phyloP scores from a whole-genome alignment of 768 basidiomycete genomes.

The Phlegmacium glaucopus region DNA sequence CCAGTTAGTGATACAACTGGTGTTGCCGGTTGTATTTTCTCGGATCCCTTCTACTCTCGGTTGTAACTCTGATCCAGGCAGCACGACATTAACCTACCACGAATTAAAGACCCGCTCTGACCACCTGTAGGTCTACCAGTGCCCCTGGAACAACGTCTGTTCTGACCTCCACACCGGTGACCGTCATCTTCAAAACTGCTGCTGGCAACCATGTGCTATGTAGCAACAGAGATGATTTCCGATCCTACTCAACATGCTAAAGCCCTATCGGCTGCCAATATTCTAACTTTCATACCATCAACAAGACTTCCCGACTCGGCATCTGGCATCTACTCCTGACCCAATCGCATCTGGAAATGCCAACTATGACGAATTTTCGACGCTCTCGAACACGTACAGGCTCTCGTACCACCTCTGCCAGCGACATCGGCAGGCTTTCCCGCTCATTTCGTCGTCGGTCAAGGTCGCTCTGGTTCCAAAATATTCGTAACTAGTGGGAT shows the following conservation, averaged over 20 bases:
- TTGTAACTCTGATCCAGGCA: constrained; percentile 26
- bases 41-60: constrained; percentile 39
- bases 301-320: constrained; percentile 52
- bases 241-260: constrained; percentile 48
- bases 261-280: constrained; percentile 49
- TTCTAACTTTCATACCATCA: constrained; percentile 56
- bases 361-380: constrained; percentile 59
- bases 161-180: too few species aligned
- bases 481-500: constrained; percentile 58
- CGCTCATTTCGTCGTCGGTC: constrained; percentile 65
- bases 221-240: constrained; percentile 46
- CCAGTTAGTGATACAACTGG: constrained; percentile 38
- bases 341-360: constrained; percentile 43
- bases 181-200: too few species aligned
- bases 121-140: constrained; percentile 20
- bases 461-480: constrained; percentile 62
- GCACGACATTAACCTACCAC: background rate
- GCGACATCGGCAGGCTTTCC: constrained; percentile 43
- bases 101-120: constrained; percentile 16
- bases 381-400: constrained; percentile 24
- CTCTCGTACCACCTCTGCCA: constrained; percentile 48
- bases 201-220: constrained; percentile 49
- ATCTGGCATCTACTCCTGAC: too few species aligned
- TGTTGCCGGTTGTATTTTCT: constrained; percentile 32
- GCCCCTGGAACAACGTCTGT: constrained; percentile 28